Evolutionary conservation across 176 grass and related monocot species (phyloP).

Genomic region (Zoysia pacifica): DNA sequence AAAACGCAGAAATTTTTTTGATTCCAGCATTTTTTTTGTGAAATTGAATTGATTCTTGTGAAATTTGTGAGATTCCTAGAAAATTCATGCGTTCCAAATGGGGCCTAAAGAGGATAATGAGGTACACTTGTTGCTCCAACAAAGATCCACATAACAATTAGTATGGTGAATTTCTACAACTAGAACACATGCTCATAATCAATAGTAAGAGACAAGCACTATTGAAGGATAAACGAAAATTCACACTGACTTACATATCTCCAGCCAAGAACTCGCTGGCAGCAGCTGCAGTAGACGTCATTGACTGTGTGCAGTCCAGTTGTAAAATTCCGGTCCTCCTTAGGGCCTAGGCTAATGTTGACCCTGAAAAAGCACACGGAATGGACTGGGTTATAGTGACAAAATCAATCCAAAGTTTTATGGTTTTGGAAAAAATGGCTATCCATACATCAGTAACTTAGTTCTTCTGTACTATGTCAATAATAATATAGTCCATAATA

Average conservation of each 20-base stretch:
- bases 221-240: constrained; percentile 10
- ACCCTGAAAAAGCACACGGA: constrained; percentile 37
- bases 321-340: constrained; percentile 50
- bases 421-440: background rate
- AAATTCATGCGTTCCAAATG: no score
- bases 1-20: no score
- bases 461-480: background rate
- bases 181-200: background rate
- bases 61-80: no score
- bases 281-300: constrained; percentile 69
- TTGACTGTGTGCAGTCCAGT: constrained; percentile 66
- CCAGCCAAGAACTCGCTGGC: constrained; percentile 71
- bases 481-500: background rate
- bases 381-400: background rate
- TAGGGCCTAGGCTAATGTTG: constrained; percentile 62
- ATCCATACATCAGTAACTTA: background rate
- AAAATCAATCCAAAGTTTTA: background rate
- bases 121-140: background rate
- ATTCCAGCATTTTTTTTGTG: no score
- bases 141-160: background rate
- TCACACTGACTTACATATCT: constrained; percentile 67
- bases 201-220: background rate
- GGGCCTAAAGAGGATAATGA: background rate
- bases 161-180: background rate
- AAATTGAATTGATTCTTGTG: no score